Percentiles rank a stretch among this genome's conserved stretches.
phyloP scores from a whole-genome alignment of 768 basidiomycete species.

The Auriscalpium orientale region DNA sequence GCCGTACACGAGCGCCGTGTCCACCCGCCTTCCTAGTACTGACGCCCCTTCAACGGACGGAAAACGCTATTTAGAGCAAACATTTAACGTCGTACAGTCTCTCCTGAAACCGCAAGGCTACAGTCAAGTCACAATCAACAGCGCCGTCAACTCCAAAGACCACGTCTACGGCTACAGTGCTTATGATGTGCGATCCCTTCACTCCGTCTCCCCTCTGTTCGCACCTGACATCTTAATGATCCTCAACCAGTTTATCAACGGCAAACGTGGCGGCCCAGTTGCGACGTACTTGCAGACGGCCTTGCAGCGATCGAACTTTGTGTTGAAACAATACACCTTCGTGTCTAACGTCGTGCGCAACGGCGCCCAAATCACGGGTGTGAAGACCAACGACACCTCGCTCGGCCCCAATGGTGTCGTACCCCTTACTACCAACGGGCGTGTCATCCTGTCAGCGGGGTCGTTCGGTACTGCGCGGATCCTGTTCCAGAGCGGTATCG shows the following conservation, averaged over 20 bases:
- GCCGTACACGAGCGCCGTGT: slow-evolving; percentile 42
- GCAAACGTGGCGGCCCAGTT: slow-evolving; percentile 45
- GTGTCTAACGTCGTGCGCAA: slow-evolving; percentile 50
- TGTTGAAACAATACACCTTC: slow-evolving; percentile 38
- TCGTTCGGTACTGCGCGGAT: slow-evolving; percentile 49
- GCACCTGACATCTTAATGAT: neutral
- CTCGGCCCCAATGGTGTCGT: slow-evolving; percentile 49
- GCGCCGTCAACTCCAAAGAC: slow-evolving; percentile 48
- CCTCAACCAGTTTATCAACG: slow-evolving; percentile 21
- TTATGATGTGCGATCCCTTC: slow-evolving; percentile 22
- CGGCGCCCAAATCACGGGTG: slow-evolving; percentile 47
- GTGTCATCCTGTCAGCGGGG: slow-evolving; percentile 54
- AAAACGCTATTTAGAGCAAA: slow-evolving; percentile 47
- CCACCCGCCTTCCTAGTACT: slow-evolving; percentile 45
- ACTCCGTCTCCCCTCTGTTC: neutral
- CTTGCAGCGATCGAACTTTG: slow-evolving; percentile 42
- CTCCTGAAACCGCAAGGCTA: slow-evolving; percentile 45
- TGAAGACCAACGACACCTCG: slow-evolving; percentile 52
- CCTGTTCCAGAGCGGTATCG: slow-evolving; percentile 55
- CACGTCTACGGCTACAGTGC: slow-evolving; percentile 51
- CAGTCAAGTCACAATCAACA: slow-evolving; percentile 46
- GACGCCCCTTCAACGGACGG: slow-evolving; percentile 56
- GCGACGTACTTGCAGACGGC: slow-evolving; percentile 57
- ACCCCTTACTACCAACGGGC: slow-evolving; percentile 45
- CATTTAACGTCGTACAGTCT: slow-evolving; percentile 33